Evolutionary conservation across 371 early-diverging fungal species (phyloP), one percentile per base, ranked within the genome.

Genomic region (Conidiobolus incongruus): DNA sequence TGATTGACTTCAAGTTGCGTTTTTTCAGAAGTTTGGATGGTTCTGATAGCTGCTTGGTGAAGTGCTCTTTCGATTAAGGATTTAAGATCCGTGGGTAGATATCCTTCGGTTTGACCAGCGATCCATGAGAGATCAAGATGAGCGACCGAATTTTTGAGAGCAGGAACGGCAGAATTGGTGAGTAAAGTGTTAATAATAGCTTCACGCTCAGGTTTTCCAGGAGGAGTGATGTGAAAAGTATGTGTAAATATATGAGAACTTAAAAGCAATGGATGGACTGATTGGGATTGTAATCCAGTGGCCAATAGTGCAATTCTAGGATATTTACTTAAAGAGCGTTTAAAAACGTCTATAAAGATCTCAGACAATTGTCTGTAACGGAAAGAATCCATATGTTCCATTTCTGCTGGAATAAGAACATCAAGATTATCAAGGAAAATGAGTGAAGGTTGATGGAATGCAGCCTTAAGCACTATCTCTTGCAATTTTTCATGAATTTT

Each of bases 351-450:
- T 4, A 68, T 49, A 44, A 85, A 73, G 7, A 71, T 50, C 37
- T 79, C 78, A 0, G 80, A 68, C 17, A 83, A 53, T 45, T 81
- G 81, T 5, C 70, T 60, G 5, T 73, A 69, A 22, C 77, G 60
- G 28, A 67, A 68, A 0, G 77, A 72, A 44, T 77, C 78, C 0
- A 71, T 69, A 42, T 81, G 75, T 59, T 89, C 89, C 16, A 75
- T 68, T 50, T 82, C 85, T 0, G 82, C 80, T 13, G 84, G 82
- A 15, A 77, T 63, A 31, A 99, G 61, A 1, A 88, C 70, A 52
- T 99, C 99, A 47, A 99, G 64, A 51, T 97, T 95, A 55, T 99
- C 98, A 48, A 97, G 82, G 45, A 91, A 81, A 24, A 95, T 53
- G 12, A 90, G 53, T 37, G 81, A 81, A 17, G 90, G 98, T 24